Conservation (phyloP, 495 filamentous ascomycete species). For the Aspergillus mulundensis region DNA sequence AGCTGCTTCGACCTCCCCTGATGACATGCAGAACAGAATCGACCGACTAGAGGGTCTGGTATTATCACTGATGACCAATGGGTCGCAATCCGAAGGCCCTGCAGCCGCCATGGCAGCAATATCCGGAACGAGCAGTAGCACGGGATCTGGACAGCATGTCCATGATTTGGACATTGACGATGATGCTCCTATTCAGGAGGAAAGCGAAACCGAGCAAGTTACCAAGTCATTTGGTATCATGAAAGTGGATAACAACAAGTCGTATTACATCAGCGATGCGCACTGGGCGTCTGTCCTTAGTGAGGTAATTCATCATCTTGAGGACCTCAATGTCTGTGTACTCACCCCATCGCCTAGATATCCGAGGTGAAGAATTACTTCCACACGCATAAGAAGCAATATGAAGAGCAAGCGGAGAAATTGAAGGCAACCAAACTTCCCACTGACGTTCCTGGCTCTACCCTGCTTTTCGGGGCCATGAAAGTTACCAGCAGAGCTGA, state of each 20-base stretch:
- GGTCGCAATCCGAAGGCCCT: constrained; percentile 59
- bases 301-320: constrained; percentile 52
- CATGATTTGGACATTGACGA: constrained; percentile 59
- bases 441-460: constrained; percentile 57
- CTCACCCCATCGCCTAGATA: constrained; percentile 53
- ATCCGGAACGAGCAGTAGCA: constrained; percentile 57
- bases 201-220: constrained; percentile 85
- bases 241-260: constrained; percentile 81
- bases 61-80: constrained; percentile 92
- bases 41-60: constrained; percentile 94
- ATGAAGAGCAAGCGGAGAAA: constrained; percentile 57
- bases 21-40: constrained; percentile 99
- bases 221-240: constrained; percentile 82
- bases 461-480: constrained; percentile 69
- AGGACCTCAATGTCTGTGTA: constrained; percentile 5
- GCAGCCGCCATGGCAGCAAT: constrained; percentile 61
- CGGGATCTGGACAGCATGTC: constrained; percentile 45
- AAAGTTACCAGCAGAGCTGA: constrained; percentile 67
- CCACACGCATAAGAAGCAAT: constrained; percentile 61
- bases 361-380: constrained; percentile 93
- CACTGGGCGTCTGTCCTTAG: constrained; percentile 87
- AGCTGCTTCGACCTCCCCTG: constrained; percentile 59
- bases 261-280: constrained; percentile 79
- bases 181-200: constrained; percentile 50
- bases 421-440: constrained; percentile 60